These are phyloP conservation scores for Arachis stenosperma DNA, from an alignment of 306 rosid genomes.

Conservation along the genomic window DNA sequence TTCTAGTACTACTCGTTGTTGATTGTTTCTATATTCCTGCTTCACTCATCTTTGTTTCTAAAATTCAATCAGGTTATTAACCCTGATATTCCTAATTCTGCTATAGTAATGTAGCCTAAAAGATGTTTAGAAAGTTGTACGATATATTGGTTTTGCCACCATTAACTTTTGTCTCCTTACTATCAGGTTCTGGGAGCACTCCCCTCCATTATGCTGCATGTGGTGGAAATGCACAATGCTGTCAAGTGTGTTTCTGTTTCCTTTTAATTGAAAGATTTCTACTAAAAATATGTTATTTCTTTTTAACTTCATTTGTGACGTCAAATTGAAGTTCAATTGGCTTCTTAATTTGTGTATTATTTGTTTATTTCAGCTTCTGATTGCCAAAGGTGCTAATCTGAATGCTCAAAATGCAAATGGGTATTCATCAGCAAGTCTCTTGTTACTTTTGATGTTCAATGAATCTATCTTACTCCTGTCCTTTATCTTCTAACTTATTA, in stretches of 20 bases:
- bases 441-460: constrained; percentile 26
- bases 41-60: background rate
- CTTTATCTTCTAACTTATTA: background rate
- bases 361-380: constrained; percentile 70
- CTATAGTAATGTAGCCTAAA: background rate
- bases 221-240: constrained; percentile 96
- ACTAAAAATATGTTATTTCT: constrained; percentile 21
- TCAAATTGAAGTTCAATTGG: constrained; percentile 36
- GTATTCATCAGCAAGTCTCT: constrained; percentile 50
- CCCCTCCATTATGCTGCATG: constrained; percentile 98
- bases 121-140: constrained; percentile 5
- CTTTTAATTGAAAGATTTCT: constrained; percentile 11
- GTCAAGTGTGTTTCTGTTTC: constrained; percentile 62
- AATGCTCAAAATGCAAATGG: constrained; percentile 81
- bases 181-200: constrained; percentile 92
- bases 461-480: constrained; percentile 21
- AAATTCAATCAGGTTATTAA: constrained; percentile 1
- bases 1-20: too few relatives aligned
- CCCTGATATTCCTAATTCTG: constrained; percentile 22
- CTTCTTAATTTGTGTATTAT: constrained; percentile 24
- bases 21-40: too few relatives aligned
- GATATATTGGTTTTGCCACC: constrained; percentile 13
- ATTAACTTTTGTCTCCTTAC: constrained; percentile 34
- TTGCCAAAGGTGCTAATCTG: constrained; percentile 81
- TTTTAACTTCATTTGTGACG: constrained; percentile 12